These are phyloP conservation scores for Boletus coccyginus DNA, from an alignment of 768 basidiomycete species.

Conservation along the genomic window DNA sequence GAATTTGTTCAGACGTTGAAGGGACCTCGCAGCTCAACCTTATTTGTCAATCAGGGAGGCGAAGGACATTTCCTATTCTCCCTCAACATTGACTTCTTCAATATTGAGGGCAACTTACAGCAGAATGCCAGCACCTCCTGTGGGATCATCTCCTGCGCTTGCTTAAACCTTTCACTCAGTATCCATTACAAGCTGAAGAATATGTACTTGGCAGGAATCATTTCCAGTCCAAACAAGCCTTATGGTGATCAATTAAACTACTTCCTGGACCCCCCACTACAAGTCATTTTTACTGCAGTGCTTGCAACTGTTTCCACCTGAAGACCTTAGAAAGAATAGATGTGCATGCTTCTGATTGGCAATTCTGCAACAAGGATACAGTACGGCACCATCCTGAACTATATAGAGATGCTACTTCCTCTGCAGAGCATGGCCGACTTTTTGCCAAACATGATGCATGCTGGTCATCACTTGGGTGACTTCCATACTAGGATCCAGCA, in stretches of 20 bases:
- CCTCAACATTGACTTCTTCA: conserved; percentile 36
- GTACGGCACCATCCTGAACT: not conserved
- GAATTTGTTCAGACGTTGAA: not conserved
- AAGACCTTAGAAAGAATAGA: conserved; percentile 1
- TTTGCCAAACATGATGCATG: conserved; percentile 3
- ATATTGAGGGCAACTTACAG: conserved; percentile 27
- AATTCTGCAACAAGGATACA: not conserved
- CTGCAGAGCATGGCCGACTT: not conserved
- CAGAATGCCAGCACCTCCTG: conserved; percentile 26
- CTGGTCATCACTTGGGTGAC: conserved; percentile 16
- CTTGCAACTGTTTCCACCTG: conserved; percentile 24
- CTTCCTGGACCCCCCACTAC: conserved; percentile 20
- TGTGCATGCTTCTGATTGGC: not conserved
- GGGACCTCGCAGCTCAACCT: conserved; percentile 8
- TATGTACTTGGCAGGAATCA: conserved; percentile 15
- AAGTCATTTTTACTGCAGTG: conserved; percentile 30
- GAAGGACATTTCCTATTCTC: conserved; percentile 18
- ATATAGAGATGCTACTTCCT: not conserved
- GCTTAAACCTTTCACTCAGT: conserved; percentile 33
- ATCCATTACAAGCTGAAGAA: conserved; percentile 34
- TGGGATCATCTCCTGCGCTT: conserved; percentile 32
- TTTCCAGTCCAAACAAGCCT: conserved; percentile 32
- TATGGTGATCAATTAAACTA: conserved; percentile 28
- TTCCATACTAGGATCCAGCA: conserved; percentile 25
- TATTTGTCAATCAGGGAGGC: conserved; percentile 17